phyloP scores from a whole-genome alignment of 2,329 filamentous ascomycete species.

The Gaeumannomyces sp. region DNA sequence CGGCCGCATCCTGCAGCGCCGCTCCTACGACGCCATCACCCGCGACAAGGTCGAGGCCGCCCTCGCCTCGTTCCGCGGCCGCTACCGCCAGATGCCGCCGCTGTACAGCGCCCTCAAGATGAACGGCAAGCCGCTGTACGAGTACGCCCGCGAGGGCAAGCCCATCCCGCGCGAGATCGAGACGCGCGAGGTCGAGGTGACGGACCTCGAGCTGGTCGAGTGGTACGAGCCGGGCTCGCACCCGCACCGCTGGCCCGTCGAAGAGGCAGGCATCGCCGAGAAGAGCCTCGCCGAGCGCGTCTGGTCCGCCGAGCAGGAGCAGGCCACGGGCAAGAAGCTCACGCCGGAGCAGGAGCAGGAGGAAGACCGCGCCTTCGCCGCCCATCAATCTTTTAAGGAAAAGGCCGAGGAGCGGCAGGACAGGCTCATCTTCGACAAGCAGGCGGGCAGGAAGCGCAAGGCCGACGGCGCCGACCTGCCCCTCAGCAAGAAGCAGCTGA shows the following conservation, averaged over 20 bases:
- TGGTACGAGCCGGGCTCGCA: slow-evolving; percentile 81
- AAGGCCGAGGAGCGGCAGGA: slow-evolving; percentile 54
- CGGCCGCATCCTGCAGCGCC: slow-evolving; percentile 73
- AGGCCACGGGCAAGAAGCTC: slow-evolving; percentile 41
- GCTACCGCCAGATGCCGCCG: slow-evolving; percentile 83
- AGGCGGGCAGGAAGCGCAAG: slow-evolving; percentile 28
- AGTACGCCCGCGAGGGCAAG: slow-evolving; percentile 88
- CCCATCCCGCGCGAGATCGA: slow-evolving; percentile 81
- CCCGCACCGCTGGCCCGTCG: slow-evolving; percentile 68
- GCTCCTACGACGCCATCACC: slow-evolving; percentile 75
- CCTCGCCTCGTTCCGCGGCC: slow-evolving; percentile 68
- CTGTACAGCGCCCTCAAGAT: slow-evolving; percentile 91
- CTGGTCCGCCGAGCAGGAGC: slow-evolving; percentile 55
- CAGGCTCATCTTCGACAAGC: slow-evolving; percentile 46
- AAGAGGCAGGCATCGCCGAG: slow-evolving; percentile 70
- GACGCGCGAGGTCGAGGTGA: slow-evolving; percentile 70
- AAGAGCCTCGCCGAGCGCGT: slow-evolving; percentile 70
- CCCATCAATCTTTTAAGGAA: slow-evolving; percentile 51
- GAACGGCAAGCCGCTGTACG: slow-evolving; percentile 89
- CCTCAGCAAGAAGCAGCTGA: slow-evolving; percentile 24
- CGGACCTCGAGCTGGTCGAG: slow-evolving; percentile 72
- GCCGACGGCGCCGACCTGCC: slow-evolving; percentile 10
- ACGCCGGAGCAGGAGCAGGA: slow-evolving; percentile 49
- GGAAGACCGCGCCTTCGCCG: slow-evolving; percentile 48
- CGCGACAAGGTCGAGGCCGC: slow-evolving; percentile 70